Percentiles rank a stretch among this genome's conserved stretches.
These are phyloP conservation scores for Penicillium capsulatum DNA, from an alignment of 2,329 filamentous ascomycete species.

Conservation along the genomic window DNA sequence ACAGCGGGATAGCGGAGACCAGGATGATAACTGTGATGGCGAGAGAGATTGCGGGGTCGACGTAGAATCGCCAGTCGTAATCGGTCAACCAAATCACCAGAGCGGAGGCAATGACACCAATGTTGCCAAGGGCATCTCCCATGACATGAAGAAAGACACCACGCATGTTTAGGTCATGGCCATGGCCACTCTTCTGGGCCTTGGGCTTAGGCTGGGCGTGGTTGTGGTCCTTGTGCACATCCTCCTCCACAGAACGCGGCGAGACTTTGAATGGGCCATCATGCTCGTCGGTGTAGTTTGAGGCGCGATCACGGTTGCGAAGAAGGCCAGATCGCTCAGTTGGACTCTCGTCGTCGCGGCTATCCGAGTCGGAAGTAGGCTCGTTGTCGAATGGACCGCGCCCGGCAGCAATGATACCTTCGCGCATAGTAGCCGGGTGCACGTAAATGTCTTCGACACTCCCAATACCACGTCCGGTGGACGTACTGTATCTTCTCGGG, in stretches of 20 bases:
- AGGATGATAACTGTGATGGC: constrained; percentile 80
- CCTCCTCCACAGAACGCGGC: constrained; percentile 22
- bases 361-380: constrained; percentile 51
- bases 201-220: constrained; percentile 67
- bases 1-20: constrained; percentile 48
- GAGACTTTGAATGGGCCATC: constrained; percentile 10
- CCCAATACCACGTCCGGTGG: constrained; percentile 52
- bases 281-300: constrained; percentile 34
- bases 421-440: constrained; percentile 83
- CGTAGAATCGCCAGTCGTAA: constrained; percentile 77
- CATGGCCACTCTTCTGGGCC: constrained; percentile 51
- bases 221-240: constrained; percentile 67
- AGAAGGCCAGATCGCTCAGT: constrained; percentile 43
- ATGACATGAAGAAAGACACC: constrained; percentile 63
- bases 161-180: constrained; percentile 80
- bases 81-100: constrained; percentile 88
- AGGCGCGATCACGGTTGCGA: constrained; percentile 40
- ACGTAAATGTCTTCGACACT: constrained; percentile 70
- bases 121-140: constrained; percentile 47
- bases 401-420: constrained; percentile 86
- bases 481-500: constrained; percentile 47
- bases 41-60: constrained; percentile 86
- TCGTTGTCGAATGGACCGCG: constrained; percentile 59
- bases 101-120: constrained; percentile 56
- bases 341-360: constrained; percentile 52